phyloP scores from a whole-genome alignment of 106 monocot species.

The Platanthera zijinensis region DNA sequence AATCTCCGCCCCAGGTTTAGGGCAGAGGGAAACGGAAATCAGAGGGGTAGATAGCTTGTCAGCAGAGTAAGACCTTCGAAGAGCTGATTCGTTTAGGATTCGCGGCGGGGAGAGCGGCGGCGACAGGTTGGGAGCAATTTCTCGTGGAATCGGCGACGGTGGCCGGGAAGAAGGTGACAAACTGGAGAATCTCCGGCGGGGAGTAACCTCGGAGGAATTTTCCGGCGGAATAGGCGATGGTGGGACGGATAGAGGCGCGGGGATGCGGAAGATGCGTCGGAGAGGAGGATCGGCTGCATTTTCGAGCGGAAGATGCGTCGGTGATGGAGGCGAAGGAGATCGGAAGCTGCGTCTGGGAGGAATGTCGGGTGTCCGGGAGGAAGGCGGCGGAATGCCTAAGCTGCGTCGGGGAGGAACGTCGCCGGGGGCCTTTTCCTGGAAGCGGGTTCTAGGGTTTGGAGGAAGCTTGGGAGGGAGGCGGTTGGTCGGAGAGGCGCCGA shows the following conservation, averaged over 20 bases:
- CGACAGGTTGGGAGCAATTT: background rate
- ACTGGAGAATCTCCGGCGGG: background rate
- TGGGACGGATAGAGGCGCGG: constrained; percentile 4
- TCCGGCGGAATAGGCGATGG: constrained; percentile 12
- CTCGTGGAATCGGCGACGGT: background rate
- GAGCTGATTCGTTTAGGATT: constrained; percentile 19
- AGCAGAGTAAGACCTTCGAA: constrained; percentile 23
- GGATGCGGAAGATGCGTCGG: too few relatives aligned
- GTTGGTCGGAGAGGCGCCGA: background rate
- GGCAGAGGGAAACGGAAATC: background rate
- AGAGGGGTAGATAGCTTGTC: background rate
- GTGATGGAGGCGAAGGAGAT: too few relatives aligned
- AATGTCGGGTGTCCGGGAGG: background rate
- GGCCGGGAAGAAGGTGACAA: background rate
- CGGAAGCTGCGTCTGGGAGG: too few relatives aligned
- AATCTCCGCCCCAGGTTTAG: background rate
- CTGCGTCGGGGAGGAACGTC: background rate
- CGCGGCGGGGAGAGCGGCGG: constrained; percentile 22
- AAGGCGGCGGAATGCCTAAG: background rate
- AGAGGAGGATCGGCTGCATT: too few relatives aligned
- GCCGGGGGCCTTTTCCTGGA: constrained; percentile 6
- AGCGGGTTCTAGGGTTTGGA: background rate
- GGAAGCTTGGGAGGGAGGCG: constrained; percentile 11
- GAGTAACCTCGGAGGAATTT: constrained; percentile 22
- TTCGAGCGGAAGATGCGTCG: too few relatives aligned